These are phyloP conservation scores for Nevesoporus exiguus DNA, from an alignment of 768 basidiomycete genomes.

Conservation along the genomic window DNA sequence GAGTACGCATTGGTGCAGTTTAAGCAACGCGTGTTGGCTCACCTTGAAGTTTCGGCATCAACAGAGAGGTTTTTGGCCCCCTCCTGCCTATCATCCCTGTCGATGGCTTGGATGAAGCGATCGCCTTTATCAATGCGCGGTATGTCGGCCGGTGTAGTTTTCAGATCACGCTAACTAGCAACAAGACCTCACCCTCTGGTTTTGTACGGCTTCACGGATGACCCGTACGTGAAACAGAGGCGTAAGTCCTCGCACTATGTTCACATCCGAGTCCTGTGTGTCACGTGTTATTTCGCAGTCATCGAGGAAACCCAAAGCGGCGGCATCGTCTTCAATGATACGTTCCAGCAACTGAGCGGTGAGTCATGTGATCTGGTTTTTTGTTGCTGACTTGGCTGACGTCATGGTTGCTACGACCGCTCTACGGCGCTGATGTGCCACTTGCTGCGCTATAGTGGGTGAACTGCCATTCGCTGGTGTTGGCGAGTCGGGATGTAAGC, in stretches of 20 bases:
- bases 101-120: conserved; percentile 50
- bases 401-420: conserved; percentile 9
- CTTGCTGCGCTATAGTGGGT: conserved; percentile 20
- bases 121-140: conserved; percentile 53
- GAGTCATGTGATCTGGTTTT: conserved; percentile 9
- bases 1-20: conserved; percentile 38
- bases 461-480: conserved; percentile 52
- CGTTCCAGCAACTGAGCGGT: conserved; percentile 52
- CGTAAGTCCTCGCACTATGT: conserved; percentile 28
- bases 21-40: not conserved
- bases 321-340: conserved; percentile 55
- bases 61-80: conserved; percentile 73
- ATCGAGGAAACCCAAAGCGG: conserved; percentile 56
- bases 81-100: conserved; percentile 62
- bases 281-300: conserved; percentile 36
- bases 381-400: not conserved
- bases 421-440: conserved; percentile 8
- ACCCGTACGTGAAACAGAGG: conserved; percentile 37
- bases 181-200: conserved; percentile 56
- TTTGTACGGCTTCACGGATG: conserved; percentile 60
- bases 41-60: not conserved
- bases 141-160: conserved; percentile 25
- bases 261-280: not conserved
- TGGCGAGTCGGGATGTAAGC: conserved; percentile 65
- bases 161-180: conserved; percentile 3